These are phyloP conservation scores for Hanseniaspora singularis DNA, from an alignment of 805 yeast species.

Conservation along the genomic window DNA sequence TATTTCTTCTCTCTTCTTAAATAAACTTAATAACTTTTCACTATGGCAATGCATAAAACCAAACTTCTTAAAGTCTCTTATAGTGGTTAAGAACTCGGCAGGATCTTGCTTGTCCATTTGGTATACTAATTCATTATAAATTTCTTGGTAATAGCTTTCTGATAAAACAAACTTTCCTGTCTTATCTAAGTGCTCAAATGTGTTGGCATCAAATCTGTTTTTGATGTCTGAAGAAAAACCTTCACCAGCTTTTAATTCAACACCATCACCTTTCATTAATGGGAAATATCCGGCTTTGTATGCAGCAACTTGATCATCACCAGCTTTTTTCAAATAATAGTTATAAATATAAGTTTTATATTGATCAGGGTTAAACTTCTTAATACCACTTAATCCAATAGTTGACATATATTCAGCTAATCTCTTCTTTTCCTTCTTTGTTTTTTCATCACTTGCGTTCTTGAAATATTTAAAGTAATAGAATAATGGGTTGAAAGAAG, in stretches of 20 bases:
- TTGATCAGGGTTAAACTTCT: conserved; percentile 55
- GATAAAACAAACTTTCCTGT: conserved; percentile 41
- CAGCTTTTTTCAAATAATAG: conserved; percentile 48
- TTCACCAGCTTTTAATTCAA: conserved; percentile 60
- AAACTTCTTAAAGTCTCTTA: conserved; percentile 54
- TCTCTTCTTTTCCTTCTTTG: conserved; percentile 25
- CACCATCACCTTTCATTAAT: conserved; percentile 46
- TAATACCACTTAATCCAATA: conserved; percentile 94
- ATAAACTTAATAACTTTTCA: conserved; percentile 19
- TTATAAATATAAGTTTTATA: conserved; percentile 62
- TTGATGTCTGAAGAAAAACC: conserved; percentile 58
- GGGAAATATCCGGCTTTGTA: conserved; percentile 59
- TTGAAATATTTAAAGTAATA: conserved; percentile 25
- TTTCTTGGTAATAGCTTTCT: conserved; percentile 41
- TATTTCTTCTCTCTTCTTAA: conserved; percentile 11
- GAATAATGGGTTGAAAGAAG: conserved; percentile 35
- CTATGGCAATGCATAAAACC: conserved; percentile 47
- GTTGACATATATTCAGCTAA: conserved; percentile 32
- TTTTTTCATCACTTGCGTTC: conserved; percentile 29
- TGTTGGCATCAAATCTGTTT: conserved; percentile 27
- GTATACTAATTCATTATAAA: conserved; percentile 33
- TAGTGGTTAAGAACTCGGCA: conserved; percentile 30
- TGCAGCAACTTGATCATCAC: conserved; percentile 63
- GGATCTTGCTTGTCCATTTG: conserved; percentile 28
- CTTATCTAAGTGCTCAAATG: conserved; percentile 32